Percentiles rank a stretch among this genome's conserved stretches.
phyloP scores from a whole-genome alignment of 1,284 basidiomycete genomes.

The Ceratobasidium sp. region DNA sequence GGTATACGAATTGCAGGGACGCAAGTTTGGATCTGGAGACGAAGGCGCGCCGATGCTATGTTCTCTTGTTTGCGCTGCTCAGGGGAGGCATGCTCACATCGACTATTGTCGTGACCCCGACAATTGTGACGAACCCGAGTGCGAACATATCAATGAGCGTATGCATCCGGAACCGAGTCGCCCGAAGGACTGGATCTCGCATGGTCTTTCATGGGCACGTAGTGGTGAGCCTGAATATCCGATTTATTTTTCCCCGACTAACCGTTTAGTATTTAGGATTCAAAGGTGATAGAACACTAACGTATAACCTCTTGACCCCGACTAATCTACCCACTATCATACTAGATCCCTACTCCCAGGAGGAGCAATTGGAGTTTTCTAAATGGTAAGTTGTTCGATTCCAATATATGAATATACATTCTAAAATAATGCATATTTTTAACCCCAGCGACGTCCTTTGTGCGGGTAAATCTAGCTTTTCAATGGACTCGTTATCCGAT shows the following conservation, averaged over 20 bases:
- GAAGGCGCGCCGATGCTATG: slow-evolving; percentile 74
- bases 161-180: slow-evolving; percentile 61
- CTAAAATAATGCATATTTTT: background rate
- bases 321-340: background rate
- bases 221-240: slow-evolving; percentile 4
- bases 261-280: slow-evolving; percentile 15
- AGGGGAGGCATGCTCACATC: slow-evolving; percentile 67
- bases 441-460: slow-evolving; percentile 64
- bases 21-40: slow-evolving; percentile 64
- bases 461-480: slow-evolving; percentile 54
- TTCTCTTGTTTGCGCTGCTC: slow-evolving; percentile 63
- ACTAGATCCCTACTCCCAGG: slow-evolving; percentile 66
- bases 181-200: slow-evolving; percentile 66
- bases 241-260: background rate
- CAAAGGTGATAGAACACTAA: slow-evolving; percentile 21
- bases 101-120: slow-evolving; percentile 64
- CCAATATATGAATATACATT: background rate
- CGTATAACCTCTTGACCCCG: background rate
- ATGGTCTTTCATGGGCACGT: slow-evolving; percentile 65
- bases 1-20: slow-evolving; percentile 63
- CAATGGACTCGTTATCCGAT: too few species aligned
- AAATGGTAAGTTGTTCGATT: slow-evolving; percentile 61
- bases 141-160: slow-evolving; percentile 58
- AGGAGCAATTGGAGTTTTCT: slow-evolving; percentile 63
- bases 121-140: slow-evolving; percentile 54